Percentiles rank a stretch among this genome's conserved stretches.
Evolutionary conservation across 164 flowering plant genomes (phyloP).

Genomic region (Tetracentron sinense): DNA sequence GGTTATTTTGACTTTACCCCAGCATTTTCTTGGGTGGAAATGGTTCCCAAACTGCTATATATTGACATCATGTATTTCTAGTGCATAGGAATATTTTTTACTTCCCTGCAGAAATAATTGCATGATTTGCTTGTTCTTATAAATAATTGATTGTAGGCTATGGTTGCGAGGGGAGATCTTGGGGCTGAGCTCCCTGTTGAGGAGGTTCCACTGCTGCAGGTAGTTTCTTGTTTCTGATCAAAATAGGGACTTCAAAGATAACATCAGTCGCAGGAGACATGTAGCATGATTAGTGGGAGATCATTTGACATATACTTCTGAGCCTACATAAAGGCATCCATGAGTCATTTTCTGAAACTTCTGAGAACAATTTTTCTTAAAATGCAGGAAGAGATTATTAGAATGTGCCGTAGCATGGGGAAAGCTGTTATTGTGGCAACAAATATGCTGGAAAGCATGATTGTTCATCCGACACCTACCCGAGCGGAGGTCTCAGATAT

Average conservation of each 20-base stretch:
- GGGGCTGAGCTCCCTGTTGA: constrained; percentile 82
- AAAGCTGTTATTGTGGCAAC: constrained; percentile 93
- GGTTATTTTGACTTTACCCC: neutral
- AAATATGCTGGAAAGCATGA: constrained; percentile 94
- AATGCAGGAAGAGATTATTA: constrained; percentile 78
- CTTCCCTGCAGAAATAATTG: neutral
- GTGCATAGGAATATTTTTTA: no score
- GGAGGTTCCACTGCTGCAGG: constrained; percentile 79
- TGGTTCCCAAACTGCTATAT: neutral
- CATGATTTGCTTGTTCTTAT: neutral
- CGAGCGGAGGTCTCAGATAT: constrained; percentile 93
- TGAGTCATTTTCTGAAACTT: neutral
- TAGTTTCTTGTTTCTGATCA: constrained; percentile 19
- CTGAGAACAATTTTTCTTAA: neutral
- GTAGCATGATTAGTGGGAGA: neutral
- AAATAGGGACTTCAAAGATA: neutral
- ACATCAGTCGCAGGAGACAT: constrained; percentile 1
- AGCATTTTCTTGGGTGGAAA: neutral
- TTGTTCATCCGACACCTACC: constrained; percentile 91
- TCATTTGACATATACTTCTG: neutral
- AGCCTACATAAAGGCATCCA: neutral
- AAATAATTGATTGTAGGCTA: constrained; percentile 36
- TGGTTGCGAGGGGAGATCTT: constrained; percentile 89
- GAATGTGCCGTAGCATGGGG: constrained; percentile 78
- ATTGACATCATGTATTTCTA: no score